A percentile compares a stretch with the other conserved stretches of the same genome.
phyloP scores from a whole-genome alignment of 116 monocot species.

The Iris pallida region DNA sequence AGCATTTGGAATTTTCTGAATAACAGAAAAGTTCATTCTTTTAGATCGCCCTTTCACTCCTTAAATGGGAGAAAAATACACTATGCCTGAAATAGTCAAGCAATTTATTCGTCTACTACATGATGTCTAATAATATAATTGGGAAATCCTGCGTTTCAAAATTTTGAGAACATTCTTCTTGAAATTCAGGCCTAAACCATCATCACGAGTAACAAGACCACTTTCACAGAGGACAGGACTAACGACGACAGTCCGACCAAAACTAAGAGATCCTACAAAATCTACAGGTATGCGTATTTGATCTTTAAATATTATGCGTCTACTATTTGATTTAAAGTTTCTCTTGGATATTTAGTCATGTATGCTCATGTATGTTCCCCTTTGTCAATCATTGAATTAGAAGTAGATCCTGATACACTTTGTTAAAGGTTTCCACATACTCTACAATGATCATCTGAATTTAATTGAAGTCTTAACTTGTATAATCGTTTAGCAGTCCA shows the following conservation, averaged over 20 bases:
- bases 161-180: neutral
- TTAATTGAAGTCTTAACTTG: too few relatives aligned
- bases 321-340: neutral
- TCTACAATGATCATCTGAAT: too few relatives aligned
- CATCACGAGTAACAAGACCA: constrained; percentile 10
- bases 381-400: neutral
- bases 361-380: neutral
- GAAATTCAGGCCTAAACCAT: constrained; percentile 2
- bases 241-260: neutral
- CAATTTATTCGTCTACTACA: neutral
- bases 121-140: neutral
- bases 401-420: too few relatives aligned
- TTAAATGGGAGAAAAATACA: neutral
- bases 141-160: neutral
- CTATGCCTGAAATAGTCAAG: neutral
- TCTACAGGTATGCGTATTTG: constrained; percentile 6
- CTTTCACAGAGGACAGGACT: neutral
- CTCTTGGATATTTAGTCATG: neutral
- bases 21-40: too few relatives aligned
- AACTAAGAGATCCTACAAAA: neutral
- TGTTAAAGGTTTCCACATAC: too few relatives aligned
- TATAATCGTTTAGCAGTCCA: too few relatives aligned
- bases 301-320: neutral
- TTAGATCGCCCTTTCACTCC: too few relatives aligned
- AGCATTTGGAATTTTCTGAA: too few relatives aligned